Evolutionary conservation across 208 protist genomes (phyloP), one percentile per base, ranked within the genome.

Genomic region (Trypanosoma platydactyli): DNA sequence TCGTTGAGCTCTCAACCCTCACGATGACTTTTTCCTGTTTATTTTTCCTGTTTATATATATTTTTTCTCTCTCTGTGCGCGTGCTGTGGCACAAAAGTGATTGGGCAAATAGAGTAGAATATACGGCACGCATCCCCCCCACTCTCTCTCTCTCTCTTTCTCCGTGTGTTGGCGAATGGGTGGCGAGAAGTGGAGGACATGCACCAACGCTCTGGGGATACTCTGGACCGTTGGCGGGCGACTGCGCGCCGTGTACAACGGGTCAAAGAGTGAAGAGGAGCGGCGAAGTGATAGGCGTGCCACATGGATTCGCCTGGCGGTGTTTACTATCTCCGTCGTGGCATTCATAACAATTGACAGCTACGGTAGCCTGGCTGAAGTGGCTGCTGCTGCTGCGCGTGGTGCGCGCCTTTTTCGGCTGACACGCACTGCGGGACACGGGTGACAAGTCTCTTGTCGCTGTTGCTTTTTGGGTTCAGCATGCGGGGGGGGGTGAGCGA

Each of bases 211-310:
- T 11, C 62, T 81, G 24, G 58, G 67, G 15, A 76, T 82, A 24
- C 68, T 93, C 18, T 93, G 86, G 76, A 81, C 84, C 38, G 81
- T 93, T 27, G 87, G 87, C 18, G 77, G 80, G 24, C 75, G 80
- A 18, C 76, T 93, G 16, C 79, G 87, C n/a, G 30, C 76, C 0
- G 87, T 88, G 18, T 93, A 93, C 76, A 84, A 84, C 66, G 80
- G 71, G 33, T 83, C 83, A 56, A 84, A 84, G 58, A 89, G 77
- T 49, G 77, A 75, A 22, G 59, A 84, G 40, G 77, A 80, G 48
- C 72, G 83, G 18, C 60, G 65, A 11, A 64, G 54, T 25, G 87
- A 93, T 61, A 48, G 64, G 0, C 58, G 75, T n/a, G 71, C 68
- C 5, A 93, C 87, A 0, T 38, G 71, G 18, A 46, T 86, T 25